A percentile compares a stretch with the other conserved stretches of the same genome.
These are phyloP conservation scores for Nidula microcarpa DNA, from an alignment of 768 basidiomycete genomes.

Conservation along the genomic window DNA sequence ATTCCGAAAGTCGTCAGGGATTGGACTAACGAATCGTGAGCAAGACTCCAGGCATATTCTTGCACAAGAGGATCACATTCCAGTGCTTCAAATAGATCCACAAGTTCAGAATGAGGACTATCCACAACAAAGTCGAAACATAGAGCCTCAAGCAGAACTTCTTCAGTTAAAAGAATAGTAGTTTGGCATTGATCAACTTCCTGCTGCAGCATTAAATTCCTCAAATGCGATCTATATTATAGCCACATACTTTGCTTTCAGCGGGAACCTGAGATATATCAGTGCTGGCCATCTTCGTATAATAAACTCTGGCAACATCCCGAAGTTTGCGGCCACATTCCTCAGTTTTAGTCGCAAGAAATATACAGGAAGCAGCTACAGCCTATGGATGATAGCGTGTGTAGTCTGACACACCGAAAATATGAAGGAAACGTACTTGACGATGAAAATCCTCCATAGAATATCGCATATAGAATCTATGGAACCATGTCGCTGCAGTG, in stretches of 20 bases:
- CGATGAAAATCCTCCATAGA: conserved; percentile 80
- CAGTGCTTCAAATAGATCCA: conserved; percentile 64
- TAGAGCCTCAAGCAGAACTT: conserved; percentile 74
- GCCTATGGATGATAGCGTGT: conserved; percentile 42
- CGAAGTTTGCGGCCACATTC: conserved; percentile 83
- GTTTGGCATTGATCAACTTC: conserved; percentile 73
- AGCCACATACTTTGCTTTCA: conserved; percentile 58
- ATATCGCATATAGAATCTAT: conserved; percentile 87
- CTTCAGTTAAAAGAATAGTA: conserved; percentile 71
- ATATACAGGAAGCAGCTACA: conserved; percentile 82
- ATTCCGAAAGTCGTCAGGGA: conserved; percentile 4
- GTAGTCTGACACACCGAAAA: neutral
- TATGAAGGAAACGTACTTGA: conserved; percentile 44
- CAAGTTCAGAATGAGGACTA: conserved; percentile 73
- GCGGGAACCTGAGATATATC: conserved; percentile 55
- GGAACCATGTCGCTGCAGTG: conserved; percentile 88
- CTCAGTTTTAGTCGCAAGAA: conserved; percentile 89
- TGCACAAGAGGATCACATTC: conserved; percentile 47
- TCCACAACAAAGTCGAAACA: conserved; percentile 84
- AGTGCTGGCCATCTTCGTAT: conserved; percentile 58
- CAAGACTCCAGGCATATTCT: conserved; percentile 83
- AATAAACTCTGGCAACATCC: conserved; percentile 77
- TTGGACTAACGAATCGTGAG: conserved; percentile 76
- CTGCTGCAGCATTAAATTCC: conserved; percentile 28
- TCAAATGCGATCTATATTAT: neutral